These are phyloP conservation scores for Mrakia frigida DNA, from an alignment of 768 basidiomycete species.

Conservation along the genomic window DNA sequence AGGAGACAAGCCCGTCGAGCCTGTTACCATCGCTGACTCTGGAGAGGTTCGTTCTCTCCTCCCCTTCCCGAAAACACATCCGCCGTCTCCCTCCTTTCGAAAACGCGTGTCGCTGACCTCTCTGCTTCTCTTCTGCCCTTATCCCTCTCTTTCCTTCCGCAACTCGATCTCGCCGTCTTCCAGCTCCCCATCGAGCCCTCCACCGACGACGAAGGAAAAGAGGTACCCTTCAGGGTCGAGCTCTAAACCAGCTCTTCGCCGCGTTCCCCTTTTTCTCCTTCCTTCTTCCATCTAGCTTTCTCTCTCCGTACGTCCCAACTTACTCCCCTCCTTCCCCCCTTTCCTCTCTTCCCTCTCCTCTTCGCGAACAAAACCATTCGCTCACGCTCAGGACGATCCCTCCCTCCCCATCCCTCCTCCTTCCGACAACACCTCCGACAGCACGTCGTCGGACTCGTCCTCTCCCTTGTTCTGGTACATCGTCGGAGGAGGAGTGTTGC, in stretches of 20 bases:
- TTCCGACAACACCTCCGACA: not conserved
- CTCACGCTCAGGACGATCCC: constrained; percentile 5
- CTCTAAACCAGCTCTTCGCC: constrained; percentile 55
- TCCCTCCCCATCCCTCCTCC: not conserved
- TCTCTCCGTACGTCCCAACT: constrained; percentile 1
- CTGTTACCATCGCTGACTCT: constrained; percentile 72
- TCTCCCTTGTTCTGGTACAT: constrained; percentile 20
- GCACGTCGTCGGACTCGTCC: not conserved
- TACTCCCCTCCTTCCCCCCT: not conserved
- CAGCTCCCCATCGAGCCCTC: constrained; percentile 50
- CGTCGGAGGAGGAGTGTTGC: constrained; percentile 2
- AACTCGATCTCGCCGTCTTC: not conserved
- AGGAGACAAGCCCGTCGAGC: constrained; percentile 67
- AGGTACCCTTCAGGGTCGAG: constrained; percentile 94
- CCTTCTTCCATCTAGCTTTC: not conserved
- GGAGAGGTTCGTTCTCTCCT: constrained; percentile 63
- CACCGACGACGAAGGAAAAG: constrained; percentile 56
- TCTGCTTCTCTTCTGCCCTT: not conserved
- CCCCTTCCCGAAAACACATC: too few relatives aligned
- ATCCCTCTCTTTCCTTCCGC: constrained; percentile 13
- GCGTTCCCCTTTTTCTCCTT: not conserved
- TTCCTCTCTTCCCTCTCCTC: not conserved
- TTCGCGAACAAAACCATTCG: not conserved
- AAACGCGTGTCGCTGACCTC: not conserved
- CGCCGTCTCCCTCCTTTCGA: too few relatives aligned